phyloP scores from a whole-genome alignment of 1,139 yeast species.

The Taphrina wiesneri region DNA sequence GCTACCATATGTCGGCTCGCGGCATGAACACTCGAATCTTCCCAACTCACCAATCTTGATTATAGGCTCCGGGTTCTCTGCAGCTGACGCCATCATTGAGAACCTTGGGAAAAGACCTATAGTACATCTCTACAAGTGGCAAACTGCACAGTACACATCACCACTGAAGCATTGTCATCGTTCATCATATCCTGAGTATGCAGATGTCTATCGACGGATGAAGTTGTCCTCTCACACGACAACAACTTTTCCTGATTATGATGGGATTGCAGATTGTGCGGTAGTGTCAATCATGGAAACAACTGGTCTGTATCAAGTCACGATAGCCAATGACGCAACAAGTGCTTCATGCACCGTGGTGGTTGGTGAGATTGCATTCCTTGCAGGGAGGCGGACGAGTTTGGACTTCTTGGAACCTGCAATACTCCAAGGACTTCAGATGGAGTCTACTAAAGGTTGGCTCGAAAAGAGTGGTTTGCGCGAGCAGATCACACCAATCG shows the following conservation, averaged over 20 bases:
- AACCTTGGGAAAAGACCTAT: slow-evolving; percentile 28
- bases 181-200: slow-evolving; percentile 47
- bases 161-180: slow-evolving; percentile 44
- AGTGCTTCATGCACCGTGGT: slow-evolving; percentile 9
- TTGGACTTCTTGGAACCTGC: slow-evolving; percentile 34
- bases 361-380: slow-evolving; percentile 38
- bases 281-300: slow-evolving; percentile 37
- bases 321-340: slow-evolving; percentile 8
- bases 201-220: slow-evolving; percentile 43
- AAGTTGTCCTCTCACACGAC: slow-evolving; percentile 32
- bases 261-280: slow-evolving; percentile 44
- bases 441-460: slow-evolving; percentile 13
- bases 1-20: slow-evolving; percentile 14
- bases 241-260: slow-evolving; percentile 38
- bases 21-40: neutral
- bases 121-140: slow-evolving; percentile 46
- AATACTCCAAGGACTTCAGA: neutral
- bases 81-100: slow-evolving; percentile 45
- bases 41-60: slow-evolving; percentile 41
- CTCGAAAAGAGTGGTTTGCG: slow-evolving; percentile 27
- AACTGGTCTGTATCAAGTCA: neutral
- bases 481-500: slow-evolving; percentile 9
- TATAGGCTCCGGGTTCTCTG: slow-evolving; percentile 47
- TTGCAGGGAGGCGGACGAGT: slow-evolving; percentile 36
- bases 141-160: slow-evolving; percentile 40